Evolutionary conservation across 73 alveolate genomes (phyloP).

Genomic region (Loxodes magnus): DNA sequence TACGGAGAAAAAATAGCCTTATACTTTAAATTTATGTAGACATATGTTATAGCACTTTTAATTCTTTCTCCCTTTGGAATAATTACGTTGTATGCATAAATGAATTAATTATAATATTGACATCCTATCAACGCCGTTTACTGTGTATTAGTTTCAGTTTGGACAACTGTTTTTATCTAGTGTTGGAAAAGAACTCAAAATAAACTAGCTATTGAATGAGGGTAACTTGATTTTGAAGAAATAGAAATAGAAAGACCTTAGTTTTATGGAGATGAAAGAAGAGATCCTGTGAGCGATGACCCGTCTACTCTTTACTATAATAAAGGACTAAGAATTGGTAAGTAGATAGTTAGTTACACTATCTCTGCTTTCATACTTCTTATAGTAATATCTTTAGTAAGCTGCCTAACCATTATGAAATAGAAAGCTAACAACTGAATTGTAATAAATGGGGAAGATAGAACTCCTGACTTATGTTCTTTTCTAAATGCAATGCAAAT

Average conservation of each 20-base stretch:
- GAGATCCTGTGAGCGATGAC: conserved; percentile 30
- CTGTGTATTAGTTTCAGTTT: conserved; percentile 11
- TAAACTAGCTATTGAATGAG: conserved; percentile 28
- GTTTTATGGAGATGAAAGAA: conserved; percentile 29
- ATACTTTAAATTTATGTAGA: conserved; percentile 10
- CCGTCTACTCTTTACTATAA: conserved; percentile 19
- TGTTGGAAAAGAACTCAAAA: conserved; percentile 42
- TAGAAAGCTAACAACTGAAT: conserved; percentile 4
- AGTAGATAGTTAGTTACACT: conserved; percentile 11
- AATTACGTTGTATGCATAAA: conserved; percentile 1
- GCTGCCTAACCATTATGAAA: conserved; percentile 23
- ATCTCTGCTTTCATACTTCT: conserved; percentile 26
- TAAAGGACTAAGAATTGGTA: conserved; percentile 10
- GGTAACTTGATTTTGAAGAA: conserved; percentile 43
- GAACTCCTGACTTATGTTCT: conserved; percentile 16
- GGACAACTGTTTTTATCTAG: conserved; percentile 42
- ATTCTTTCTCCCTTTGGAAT: conserved; percentile 9
- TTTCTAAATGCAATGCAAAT: conserved; percentile 41
- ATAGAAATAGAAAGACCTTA: conserved; percentile 46
- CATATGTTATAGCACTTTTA: conserved; percentile 9
- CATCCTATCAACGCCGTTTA: not conserved
- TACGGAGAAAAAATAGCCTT: conserved; percentile 26
- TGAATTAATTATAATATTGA: not conserved
- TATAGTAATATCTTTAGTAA: conserved; percentile 27
- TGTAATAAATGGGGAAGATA: not conserved